Evolutionary conservation across 2,329 filamentous ascomycete species (phyloP), one percentile per base, ranked within the genome.

Genomic region (Ophiostoma tasmaniense): DNA sequence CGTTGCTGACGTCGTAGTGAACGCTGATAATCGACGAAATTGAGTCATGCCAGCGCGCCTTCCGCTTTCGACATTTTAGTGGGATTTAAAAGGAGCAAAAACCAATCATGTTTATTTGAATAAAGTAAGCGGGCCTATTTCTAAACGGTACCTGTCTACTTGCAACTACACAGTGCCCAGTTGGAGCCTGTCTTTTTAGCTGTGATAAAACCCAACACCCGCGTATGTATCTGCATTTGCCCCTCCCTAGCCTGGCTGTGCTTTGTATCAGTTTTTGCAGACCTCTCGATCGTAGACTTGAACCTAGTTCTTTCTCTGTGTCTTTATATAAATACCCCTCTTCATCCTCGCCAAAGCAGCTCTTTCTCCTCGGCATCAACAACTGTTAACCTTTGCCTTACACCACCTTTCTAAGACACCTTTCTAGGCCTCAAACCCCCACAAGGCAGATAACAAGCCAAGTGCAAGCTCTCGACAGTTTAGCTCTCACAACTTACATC

Each of bases 231-330:
- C 30, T 35, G 28, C 6, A 35, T 33, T 64, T 64, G 61, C 61
- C 61, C 61, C 61, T 64, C 61, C 35, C 33, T 64, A 39, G 33
- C 59, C 14, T 22, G 52, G 52, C 52, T 20, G 28, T 64, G 61
- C 20, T 37, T 64, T 64, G 28, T 62, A 62, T 62, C 59, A 7
- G 30, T 62, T 62, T 62, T 61, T 35, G 55, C 28, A 62, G 59
- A 33, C 59, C 30, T 22, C 28, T 61, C 17, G 59, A 62, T 13
- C 30, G 25, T 59, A 59, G 59, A 35, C 17, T 20, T 64, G 61
- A 37, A 25, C n/a, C 14, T 17, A 37, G 59, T 33, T n/a, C 13
- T 62, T 7, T 2, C 5, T 64, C 25, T 64, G 61, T 33, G 61
- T 33, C 35, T 11, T 64, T 33, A 37, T 64, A 64, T 2, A 64